These are phyloP conservation scores for Trichoderma sp. DNA, from an alignment of 2,329 filamentous ascomycete genomes.

Conservation along the genomic window DNA sequence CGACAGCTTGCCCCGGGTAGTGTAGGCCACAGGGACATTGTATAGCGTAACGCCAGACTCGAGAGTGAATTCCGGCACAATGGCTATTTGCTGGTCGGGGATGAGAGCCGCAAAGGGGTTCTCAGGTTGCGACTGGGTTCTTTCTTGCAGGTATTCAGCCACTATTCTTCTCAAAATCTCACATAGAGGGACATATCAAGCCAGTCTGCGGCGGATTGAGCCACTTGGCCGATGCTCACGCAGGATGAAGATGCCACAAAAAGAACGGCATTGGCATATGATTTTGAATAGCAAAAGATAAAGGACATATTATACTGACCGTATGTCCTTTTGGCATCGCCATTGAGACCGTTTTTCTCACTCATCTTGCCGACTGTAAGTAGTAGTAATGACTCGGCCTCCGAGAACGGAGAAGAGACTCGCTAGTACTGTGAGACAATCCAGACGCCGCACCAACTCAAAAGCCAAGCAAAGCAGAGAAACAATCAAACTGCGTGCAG, in stretches of 20 bases:
- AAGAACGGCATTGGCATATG: not conserved
- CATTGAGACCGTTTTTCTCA: conserved; percentile 32
- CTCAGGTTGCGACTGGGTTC: conserved; percentile 73
- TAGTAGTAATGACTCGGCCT: not conserved
- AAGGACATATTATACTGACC: conserved; percentile 36
- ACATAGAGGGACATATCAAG: not conserved
- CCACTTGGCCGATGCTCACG: not conserved
- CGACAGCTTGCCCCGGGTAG: conserved; percentile 64
- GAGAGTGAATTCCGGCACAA: conserved; percentile 87
- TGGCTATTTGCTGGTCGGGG: conserved; percentile 82
- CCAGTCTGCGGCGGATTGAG: not conserved
- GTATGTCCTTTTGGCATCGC: conserved; percentile 35
- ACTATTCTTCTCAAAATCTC: conserved; percentile 45
- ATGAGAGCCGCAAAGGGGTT: conserved; percentile 90
- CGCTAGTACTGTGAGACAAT: not conserved
- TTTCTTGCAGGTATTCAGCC: conserved; percentile 70
- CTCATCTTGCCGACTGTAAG: conserved; percentile 32
- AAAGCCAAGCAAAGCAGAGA: not conserved
- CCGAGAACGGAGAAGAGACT: conserved; percentile 22
- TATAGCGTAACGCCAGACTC: conserved; percentile 85
- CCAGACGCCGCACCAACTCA: not conserved
- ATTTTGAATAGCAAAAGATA: not conserved
- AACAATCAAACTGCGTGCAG: not conserved
- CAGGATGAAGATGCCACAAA: not conserved
- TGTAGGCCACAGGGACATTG: conserved; percentile 75